Conservation (phyloP, 1,139 yeast species). For the Diutina rugosa region DNA sequence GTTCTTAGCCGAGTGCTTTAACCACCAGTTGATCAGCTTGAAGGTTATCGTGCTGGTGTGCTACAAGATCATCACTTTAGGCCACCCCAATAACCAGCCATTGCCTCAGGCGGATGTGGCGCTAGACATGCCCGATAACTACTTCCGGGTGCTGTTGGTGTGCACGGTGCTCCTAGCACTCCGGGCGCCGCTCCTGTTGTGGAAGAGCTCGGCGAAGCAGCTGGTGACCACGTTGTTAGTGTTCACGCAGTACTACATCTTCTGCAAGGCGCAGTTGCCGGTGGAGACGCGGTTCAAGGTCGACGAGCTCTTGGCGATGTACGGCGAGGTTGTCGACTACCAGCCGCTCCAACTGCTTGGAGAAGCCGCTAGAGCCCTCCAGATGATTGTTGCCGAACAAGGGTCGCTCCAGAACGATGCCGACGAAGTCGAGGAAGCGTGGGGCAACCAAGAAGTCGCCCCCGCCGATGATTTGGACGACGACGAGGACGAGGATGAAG, state of each 20-base stretch:
- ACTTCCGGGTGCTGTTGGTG: conserved; percentile 53
- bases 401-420: background rate
- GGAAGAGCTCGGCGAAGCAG: background rate
- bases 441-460: conserved; percentile 1
- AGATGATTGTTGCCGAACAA: background rate
- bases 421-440: background rate
- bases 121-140: conserved; percentile 56
- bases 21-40: conserved; percentile 33
- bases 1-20: conserved; percentile 48
- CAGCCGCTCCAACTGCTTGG: background rate
- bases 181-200: conserved; percentile 9
- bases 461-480: conserved; percentile 3
- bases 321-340: background rate
- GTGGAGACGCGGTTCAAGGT: conserved; percentile 47
- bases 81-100: conserved; percentile 57
- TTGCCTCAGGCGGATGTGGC: conserved; percentile 26
- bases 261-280: conserved; percentile 59
- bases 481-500: conserved; percentile 4
- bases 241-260: conserved; percentile 66
- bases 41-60: conserved; percentile 38
- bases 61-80: conserved; percentile 52
- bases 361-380: background rate
- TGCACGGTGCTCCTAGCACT: conserved; percentile 11
- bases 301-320: conserved; percentile 24
- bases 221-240: conserved; percentile 21